Percentiles rank a stretch among this genome's conserved stretches.
phyloP scores from a whole-genome alignment of 805 yeast species.

The Wickerhamiella slavikovae region DNA sequence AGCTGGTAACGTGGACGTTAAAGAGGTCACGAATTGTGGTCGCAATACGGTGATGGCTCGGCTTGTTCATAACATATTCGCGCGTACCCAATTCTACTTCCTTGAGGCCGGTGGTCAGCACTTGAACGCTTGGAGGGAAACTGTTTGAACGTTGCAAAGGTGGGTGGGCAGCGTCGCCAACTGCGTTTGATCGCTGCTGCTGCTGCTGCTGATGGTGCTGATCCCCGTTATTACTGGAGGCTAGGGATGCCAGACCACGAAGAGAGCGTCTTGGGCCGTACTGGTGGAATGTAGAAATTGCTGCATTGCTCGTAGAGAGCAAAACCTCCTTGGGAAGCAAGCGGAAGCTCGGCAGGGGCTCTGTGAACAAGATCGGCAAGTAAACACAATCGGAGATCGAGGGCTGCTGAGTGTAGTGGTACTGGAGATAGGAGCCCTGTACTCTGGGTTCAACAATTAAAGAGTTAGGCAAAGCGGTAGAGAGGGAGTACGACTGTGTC shows the following conservation, averaged over 20 bases:
- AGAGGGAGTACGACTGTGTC: slow-evolving; percentile 4
- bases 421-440: slow-evolving; percentile 24
- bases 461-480: slow-evolving; percentile 20
- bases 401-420: slow-evolving; percentile 27
- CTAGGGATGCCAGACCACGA: neutral
- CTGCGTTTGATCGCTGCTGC: slow-evolving; percentile 1
- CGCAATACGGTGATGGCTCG: slow-evolving; percentile 27
- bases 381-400: slow-evolving; percentile 44
- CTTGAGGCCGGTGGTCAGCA: slow-evolving; percentile 25
- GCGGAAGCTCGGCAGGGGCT: slow-evolving; percentile 31
- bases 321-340: slow-evolving; percentile 33
- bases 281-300: slow-evolving; percentile 2
- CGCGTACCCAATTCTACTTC: slow-evolving; percentile 25
- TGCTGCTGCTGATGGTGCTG: too few relatives aligned
- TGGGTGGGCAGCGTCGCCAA: slow-evolving; percentile 3
- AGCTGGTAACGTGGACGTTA: slow-evolving; percentile 36
- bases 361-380: slow-evolving; percentile 45
- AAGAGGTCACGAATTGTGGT: slow-evolving; percentile 41
- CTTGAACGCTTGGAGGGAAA: slow-evolving; percentile 17
- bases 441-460: slow-evolving; percentile 41
- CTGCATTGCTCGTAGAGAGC: slow-evolving; percentile 31
- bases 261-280: slow-evolving; percentile 4
- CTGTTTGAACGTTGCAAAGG: slow-evolving; percentile 15
- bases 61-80: slow-evolving; percentile 15
- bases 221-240: neutral